phyloP scores from a whole-genome alignment of 306 rosid genomes.

The Cyamopsis tetragonoloba region DNA sequence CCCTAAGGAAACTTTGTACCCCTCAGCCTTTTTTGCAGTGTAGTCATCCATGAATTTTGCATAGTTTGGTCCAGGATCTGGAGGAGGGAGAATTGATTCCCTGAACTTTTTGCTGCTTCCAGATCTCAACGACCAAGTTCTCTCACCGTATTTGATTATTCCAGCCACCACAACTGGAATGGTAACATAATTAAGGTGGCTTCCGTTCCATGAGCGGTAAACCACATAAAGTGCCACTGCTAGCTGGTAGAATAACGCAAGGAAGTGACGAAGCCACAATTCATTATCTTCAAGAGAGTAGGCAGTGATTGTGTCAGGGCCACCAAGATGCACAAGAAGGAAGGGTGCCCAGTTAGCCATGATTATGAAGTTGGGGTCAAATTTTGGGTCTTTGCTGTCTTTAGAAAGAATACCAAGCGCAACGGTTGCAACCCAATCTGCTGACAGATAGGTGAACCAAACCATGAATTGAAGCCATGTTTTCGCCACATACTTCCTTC shows the following conservation, averaged over 20 bases:
- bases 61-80: constrained; percentile 31
- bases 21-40: constrained; percentile 19
- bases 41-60: constrained; percentile 30
- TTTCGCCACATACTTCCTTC: constrained; percentile 9
- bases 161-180: constrained; percentile 31
- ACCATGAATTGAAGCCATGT: background rate
- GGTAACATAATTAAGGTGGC: background rate
- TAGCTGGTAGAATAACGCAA: constrained; percentile 23
- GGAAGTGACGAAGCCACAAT: constrained; percentile 27
- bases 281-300: constrained; percentile 40
- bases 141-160: constrained; percentile 36
- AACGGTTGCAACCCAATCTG: constrained; percentile 32
- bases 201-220: background rate
- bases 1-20: background rate
- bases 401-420: constrained; percentile 24
- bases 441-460: constrained; percentile 35
- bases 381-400: background rate
- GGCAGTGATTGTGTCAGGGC: constrained; percentile 41
- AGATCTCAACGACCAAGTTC: constrained; percentile 27
- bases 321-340: constrained; percentile 45
- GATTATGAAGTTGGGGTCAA: background rate
- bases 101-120: constrained; percentile 34
- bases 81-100: constrained; percentile 22
- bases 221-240: background rate
- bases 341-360: constrained; percentile 41